Evolutionary conservation across 805 yeast genomes (phyloP), one percentile per base, ranked within the genome.

Genomic region (Candida piceae): DNA sequence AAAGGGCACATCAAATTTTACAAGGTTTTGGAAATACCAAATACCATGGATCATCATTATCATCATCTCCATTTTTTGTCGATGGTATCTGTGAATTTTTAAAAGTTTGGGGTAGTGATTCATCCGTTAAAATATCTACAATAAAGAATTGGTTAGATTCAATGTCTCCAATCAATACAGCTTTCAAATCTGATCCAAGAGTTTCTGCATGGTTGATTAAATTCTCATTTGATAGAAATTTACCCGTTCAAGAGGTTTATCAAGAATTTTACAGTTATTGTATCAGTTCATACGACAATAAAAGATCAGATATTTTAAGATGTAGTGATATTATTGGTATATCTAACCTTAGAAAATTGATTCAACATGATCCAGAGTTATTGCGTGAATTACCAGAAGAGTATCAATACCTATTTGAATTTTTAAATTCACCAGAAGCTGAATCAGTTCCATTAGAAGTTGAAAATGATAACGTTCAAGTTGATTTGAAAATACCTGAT

Each of bases 61-160:
- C 51, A 59, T 12, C 29, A 44, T 11, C 44, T 12, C 62, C 69
- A 3, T 73, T 74, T 19, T 75, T 84, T 44, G 67, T 78, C 17
- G 77, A 79, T 46, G 84, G 84, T 25, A 67, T 83, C 42, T 85
- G 86, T 61, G 76, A 76, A 50, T 85, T 77, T 56, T 60, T 86
- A 33, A 44, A 45, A 29, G 40, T 42, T 11, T 58, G 63, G 62
- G 60, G 57, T 58, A 62, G 43, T 19, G 51, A 48, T 33, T 52
- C 51, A 28, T 31, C 41, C 6, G 52, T 47, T 30, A 35, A 44
- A 12, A 46, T 55, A 39, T 36, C 29, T 3, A 52, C 47, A 23
- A 37, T 57, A 12, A 42, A 42, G 12, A 30, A 36, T 5, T 59
- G 64, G 64, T 31, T 59, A 7, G 48, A 45, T 19, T 44, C 49